Conservation (phyloP, 305 asterid species). For the Ilex paraguariensis region DNA sequence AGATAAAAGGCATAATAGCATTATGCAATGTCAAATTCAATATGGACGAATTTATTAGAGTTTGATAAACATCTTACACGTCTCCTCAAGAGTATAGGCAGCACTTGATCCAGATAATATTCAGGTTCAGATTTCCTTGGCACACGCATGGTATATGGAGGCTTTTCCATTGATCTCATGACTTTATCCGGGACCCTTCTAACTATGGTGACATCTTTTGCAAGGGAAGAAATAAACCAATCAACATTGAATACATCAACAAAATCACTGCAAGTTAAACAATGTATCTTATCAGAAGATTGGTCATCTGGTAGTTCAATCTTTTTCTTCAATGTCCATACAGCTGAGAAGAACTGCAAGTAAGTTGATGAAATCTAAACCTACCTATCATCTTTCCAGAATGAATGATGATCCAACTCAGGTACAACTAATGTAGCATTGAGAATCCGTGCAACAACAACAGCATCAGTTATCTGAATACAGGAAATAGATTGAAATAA, state of each 20-base stretch:
- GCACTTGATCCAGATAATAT: constrained; percentile 92
- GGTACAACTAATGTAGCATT: constrained; percentile 97
- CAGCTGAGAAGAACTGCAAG: not conserved
- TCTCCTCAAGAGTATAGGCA: constrained; percentile 89
- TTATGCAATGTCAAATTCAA: not conserved
- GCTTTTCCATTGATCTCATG: constrained; percentile 98
- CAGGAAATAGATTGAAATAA: not conserved
- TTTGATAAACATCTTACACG: constrained; percentile 50
- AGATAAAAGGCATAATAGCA: too few species aligned
- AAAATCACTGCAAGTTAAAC: constrained; percentile 74
- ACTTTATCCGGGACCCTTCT: constrained; percentile 95
- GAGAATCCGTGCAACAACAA: constrained; percentile 93
- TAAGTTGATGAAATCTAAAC: constrained; percentile 23
- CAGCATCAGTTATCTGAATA: constrained; percentile 97
- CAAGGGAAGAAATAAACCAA: constrained; percentile 95
- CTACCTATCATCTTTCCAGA: constrained; percentile 98
- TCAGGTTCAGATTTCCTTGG: constrained; percentile 98
- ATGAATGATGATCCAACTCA: constrained; percentile 96
- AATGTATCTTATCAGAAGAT: constrained; percentile 8
- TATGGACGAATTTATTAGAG: not conserved
- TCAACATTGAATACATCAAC: constrained; percentile 81
- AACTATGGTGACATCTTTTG: constrained; percentile 85
- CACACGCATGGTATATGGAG: constrained; percentile 99
- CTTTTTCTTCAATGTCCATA: too few species aligned
- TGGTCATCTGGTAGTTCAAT: too few species aligned